Evolutionary conservation across 2,329 filamentous ascomycete species (phyloP).

Genomic region (Furcasterigmium sp.): DNA sequence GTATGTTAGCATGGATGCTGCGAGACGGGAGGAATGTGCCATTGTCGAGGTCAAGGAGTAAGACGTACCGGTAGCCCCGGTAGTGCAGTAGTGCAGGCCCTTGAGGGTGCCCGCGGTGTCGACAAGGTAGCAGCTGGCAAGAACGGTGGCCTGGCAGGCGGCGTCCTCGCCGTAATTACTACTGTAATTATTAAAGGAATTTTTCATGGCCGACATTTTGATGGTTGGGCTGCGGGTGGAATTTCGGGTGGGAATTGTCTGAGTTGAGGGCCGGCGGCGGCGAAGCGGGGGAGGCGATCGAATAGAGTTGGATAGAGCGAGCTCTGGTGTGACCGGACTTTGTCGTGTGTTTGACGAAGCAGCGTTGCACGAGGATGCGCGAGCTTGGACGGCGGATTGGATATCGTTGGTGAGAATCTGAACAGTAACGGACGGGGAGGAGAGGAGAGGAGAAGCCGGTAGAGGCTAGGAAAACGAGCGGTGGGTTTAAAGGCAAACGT

Average conservation of each 20-base stretch:
- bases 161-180: conserved; percentile 71
- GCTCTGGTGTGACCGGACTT: not conserved
- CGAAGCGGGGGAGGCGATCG: not conserved
- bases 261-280: conserved; percentile 6
- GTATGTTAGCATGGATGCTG: not conserved
- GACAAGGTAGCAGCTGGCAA: conserved; percentile 89
- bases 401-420: not conserved
- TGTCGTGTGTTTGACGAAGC: not conserved
- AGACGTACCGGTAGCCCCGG: conserved; percentile 68
- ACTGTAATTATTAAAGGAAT: conserved; percentile 62
- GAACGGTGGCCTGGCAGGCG: conserved; percentile 65
- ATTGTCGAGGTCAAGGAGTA: not conserved
- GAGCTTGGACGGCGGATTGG: not conserved
- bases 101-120: conserved; percentile 67
- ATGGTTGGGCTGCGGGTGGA: conserved; percentile 6
- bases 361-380: not conserved
- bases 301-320: not conserved
- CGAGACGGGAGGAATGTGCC: no score
- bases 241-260: conserved; percentile 9
- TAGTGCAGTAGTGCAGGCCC: conserved; percentile 95
- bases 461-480: not conserved
- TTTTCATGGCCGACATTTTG: conserved; percentile 66
- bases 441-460: not conserved
- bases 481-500: no score
- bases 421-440: not conserved